Evolutionary conservation across 2,329 filamentous ascomycete species (phyloP).

Genomic region (Pyricularia sp.): DNA sequence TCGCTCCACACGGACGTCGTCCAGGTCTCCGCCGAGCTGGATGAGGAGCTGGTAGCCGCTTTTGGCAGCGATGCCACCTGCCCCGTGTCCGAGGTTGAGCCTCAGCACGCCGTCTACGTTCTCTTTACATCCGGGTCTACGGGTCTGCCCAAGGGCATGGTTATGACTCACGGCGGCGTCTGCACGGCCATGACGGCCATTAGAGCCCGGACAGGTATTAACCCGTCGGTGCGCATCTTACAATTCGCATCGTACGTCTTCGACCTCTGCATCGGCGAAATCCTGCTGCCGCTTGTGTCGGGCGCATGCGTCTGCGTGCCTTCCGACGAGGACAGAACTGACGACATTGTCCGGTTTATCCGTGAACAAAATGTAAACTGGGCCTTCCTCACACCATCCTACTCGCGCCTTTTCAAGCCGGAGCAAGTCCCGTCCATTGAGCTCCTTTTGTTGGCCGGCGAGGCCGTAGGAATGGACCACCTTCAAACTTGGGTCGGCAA

Average conservation of each 20-base stretch:
- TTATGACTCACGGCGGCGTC: conserved; percentile 20
- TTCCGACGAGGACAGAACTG: conserved; percentile 26
- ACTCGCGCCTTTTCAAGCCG: conserved; percentile 16
- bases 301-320: conserved; percentile 31
- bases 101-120: conserved; percentile 12
- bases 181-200: conserved; percentile 29
- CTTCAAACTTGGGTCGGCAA: conserved; percentile 13
- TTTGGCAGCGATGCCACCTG: neutral
- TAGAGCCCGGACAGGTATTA: conserved; percentile 5
- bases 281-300: conserved; percentile 25
- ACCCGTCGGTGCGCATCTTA: conserved; percentile 14
- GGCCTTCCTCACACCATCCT: conserved; percentile 18
- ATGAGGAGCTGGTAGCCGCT: neutral
- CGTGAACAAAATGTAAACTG: conserved; percentile 15
- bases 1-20: conserved; percentile 14
- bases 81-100: neutral
- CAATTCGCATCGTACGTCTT: conserved; percentile 27
- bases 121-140: conserved; percentile 25
- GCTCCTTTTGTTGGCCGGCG: conserved; percentile 16
- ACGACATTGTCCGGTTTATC: conserved; percentile 23
- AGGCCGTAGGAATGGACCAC: conserved; percentile 15
- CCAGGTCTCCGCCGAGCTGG: neutral
- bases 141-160: conserved; percentile 30
- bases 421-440: conserved; percentile 31
- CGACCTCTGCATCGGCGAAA: conserved; percentile 29